These are phyloP conservation scores for Emmonsiellopsis sp. DNA, from an alignment of 2,329 filamentous ascomycete genomes.

Conservation along the genomic window DNA sequence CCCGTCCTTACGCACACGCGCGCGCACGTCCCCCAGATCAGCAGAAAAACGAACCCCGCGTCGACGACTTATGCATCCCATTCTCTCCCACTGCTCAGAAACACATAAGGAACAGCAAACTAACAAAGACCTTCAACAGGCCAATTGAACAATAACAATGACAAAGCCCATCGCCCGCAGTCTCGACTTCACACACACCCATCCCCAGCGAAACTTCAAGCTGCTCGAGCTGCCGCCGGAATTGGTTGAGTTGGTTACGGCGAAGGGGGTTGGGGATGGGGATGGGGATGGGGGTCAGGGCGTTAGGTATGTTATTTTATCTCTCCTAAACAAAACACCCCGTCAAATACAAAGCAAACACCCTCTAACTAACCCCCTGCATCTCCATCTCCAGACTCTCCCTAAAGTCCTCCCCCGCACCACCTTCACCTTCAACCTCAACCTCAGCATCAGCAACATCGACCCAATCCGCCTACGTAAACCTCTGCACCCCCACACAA, in stretches of 20 bases:
- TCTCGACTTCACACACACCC: constrained; percentile 32
- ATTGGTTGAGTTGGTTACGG: constrained; percentile 44
- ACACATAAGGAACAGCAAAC: background rate
- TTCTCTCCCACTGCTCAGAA: no score
- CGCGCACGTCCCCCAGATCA: no score
- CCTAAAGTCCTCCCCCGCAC: constrained; percentile 26
- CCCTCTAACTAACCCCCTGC: background rate
- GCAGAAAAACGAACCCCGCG: no score
- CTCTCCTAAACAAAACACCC: background rate
- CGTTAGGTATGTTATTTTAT: constrained; percentile 17
- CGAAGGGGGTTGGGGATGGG: constrained; percentile 17
- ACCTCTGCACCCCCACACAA: constrained; percentile 48
- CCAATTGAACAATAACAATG: constrained; percentile 17
- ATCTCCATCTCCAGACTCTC: constrained; percentile 22
- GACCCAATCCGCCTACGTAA: constrained; percentile 35
- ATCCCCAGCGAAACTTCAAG: constrained; percentile 44
- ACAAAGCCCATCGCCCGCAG: constrained; percentile 27
- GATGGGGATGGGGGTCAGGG: background rate
- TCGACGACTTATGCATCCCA: no score
- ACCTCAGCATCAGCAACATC: no score
- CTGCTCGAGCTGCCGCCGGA: constrained; percentile 53
- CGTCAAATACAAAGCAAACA: background rate
- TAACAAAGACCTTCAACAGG: background rate
- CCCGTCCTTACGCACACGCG: no score
- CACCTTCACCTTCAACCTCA: constrained; percentile 1